Base-by-base conservation (phyloP, 257 asterid species). In the Verbascum thapsus region DNA sequence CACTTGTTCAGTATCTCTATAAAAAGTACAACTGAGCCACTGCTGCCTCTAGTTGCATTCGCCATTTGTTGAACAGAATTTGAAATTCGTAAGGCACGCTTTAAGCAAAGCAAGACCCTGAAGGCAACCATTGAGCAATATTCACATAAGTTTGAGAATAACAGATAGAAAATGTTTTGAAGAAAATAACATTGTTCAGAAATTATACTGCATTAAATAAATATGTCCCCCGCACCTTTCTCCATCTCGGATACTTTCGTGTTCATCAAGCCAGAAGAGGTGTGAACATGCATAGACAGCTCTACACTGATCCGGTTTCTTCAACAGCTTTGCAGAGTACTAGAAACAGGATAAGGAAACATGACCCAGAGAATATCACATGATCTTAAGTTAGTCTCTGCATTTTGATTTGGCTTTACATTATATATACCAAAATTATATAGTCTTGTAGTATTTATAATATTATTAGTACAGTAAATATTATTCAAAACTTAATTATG, bases 261-360 rank as follows among this genome's bases (percentile, higher is more conserved):
- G 94, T 57, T 94, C 96, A 51, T 94, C 97, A 53, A 81, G 86
- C 99, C 97, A 94, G 78, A 94, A 94, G 70, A 94, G 92, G 72
- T 94, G 99, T 11, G 99, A 78, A 78, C 99, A 94, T 64, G 97
- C 94, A 76, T 94, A 90, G 51, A 94, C 97, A 61, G 99, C 99
- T 79, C 94, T 84, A 74, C 99, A 94, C 74, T 94, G 99, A 74
- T 94, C 99, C 2, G 95, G 88, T 79, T 94, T 94, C 91, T 87
- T 90, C 85, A 94, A 82, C 78, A 94, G 91, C 83, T 90, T 94
- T 11, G 99, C 97, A 32, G 97, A 84, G 78, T 94, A 94, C 99
- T 94, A 74, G 32, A 68, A 9, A 45, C 20, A 55, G 13, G 45
- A 72, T 53, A 6, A 64, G 19, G 44, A 52, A 66, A 53, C 32